Evolutionary conservation across 208 protist species (phyloP).

Genomic region (Porcisia hertigi): DNA sequence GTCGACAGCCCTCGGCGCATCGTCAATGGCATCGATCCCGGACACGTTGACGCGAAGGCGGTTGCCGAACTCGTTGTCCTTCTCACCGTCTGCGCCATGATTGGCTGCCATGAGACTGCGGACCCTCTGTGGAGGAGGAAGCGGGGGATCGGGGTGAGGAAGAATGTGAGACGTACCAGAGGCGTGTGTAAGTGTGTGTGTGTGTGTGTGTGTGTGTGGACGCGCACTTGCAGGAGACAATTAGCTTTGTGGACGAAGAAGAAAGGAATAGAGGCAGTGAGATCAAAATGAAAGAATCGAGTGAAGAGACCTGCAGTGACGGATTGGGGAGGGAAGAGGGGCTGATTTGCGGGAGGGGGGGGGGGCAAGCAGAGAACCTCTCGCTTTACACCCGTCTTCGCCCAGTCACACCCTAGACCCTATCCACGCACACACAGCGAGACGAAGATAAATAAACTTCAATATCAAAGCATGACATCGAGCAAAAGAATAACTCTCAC

Average conservation of each 20-base stretch:
- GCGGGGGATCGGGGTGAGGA: neutral
- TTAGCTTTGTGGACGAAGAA: neutral
- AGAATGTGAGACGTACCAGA: neutral
- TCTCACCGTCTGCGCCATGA: conserved; percentile 19
- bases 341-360: too few species aligned
- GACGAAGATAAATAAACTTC: neutral
- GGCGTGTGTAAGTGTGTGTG: neutral
- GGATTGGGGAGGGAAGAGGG: too few species aligned
- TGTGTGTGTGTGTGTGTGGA: neutral
- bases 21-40: conserved; percentile 25
- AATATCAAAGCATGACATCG: neutral
- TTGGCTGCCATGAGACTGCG: conserved; percentile 19
- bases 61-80: conserved; percentile 26
- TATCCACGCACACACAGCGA: neutral
- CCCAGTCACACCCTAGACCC: too few species aligned
- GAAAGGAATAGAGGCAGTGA: neutral
- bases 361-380: too few species aligned
- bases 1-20: neutral
- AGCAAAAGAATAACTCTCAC: neutral
- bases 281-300: too few species aligned
- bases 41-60: conserved; percentile 30
- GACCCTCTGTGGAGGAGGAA: neutral
- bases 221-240: neutral
- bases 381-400: too few species aligned
- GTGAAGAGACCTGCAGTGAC: too few species aligned